Evolutionary conservation across 768 basidiomycete genomes (phyloP).

Genomic region (Trametes sanguinea): DNA sequence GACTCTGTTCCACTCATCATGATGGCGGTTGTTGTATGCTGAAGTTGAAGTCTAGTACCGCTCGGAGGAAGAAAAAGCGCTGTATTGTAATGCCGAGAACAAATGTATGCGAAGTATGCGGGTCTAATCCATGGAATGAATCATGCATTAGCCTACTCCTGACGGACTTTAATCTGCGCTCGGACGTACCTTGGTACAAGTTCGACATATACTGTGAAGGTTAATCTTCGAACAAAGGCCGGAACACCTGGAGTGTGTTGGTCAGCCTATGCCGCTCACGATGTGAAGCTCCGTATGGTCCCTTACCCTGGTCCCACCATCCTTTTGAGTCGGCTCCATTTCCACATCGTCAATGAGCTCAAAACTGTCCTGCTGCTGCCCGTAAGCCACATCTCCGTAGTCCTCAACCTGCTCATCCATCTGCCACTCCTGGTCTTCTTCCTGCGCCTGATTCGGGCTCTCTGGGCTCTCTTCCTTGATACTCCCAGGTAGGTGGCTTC

Average conservation of each 20-base stretch:
- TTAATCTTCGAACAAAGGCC: constrained; percentile 35
- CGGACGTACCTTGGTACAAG: background rate
- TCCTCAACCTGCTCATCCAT: constrained; percentile 26
- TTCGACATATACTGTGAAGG: no score
- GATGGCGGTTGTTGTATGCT: background rate
- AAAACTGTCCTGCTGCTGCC: constrained; percentile 24
- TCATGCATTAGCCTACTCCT: background rate
- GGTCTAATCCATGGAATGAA: background rate
- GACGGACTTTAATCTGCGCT: background rate
- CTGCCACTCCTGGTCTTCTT: constrained; percentile 16
- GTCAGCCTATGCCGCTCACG: constrained; percentile 4
- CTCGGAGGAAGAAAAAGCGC: background rate
- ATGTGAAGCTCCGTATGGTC: background rate
- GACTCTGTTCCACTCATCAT: background rate
- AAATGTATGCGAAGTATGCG: background rate
- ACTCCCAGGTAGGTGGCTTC: background rate
- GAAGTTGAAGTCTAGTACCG: background rate
- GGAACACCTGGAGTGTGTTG: constrained; percentile 25
- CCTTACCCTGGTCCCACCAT: constrained; percentile 26
- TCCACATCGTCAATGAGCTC: constrained; percentile 30
- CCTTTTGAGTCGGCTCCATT: constrained; percentile 32
- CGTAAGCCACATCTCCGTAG: constrained; percentile 24
- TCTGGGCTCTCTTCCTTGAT: background rate
- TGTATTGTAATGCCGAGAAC: background rate
- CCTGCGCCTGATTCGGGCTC: background rate